phyloP scores from a whole-genome alignment of 495 filamentous ascomycete genomes.

The Penicillium parvum region DNA sequence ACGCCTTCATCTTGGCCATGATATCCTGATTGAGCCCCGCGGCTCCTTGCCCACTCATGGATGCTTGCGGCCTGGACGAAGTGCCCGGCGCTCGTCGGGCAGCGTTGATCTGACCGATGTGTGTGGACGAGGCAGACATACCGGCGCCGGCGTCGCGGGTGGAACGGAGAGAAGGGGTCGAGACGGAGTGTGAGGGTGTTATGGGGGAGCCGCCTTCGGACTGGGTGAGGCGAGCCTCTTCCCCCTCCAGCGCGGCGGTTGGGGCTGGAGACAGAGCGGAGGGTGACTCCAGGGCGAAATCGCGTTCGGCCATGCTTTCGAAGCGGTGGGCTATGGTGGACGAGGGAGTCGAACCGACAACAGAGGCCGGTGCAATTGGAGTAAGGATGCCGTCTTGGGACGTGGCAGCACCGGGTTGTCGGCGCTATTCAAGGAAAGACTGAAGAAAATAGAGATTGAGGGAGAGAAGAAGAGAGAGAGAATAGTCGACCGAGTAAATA shows the following conservation, averaged over 20 bases:
- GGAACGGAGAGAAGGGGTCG: slow-evolving; percentile 27
- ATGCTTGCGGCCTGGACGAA: slow-evolving; percentile 46
- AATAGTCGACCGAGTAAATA: slow-evolving; percentile 7
- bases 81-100: slow-evolving; percentile 53
- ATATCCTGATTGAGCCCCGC: slow-evolving; percentile 71
- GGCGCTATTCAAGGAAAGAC: slow-evolving; percentile 8
- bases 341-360: slow-evolving; percentile 17
- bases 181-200: slow-evolving; percentile 9
- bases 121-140: slow-evolving; percentile 74
- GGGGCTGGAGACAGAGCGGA: too few species aligned
- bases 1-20: slow-evolving; percentile 74
- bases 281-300: slow-evolving; percentile 13
- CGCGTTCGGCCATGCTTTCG: slow-evolving; percentile 14
- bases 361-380: slow-evolving; percentile 23
- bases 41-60: slow-evolving; percentile 51
- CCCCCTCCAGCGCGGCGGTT: too few species aligned
- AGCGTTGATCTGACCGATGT: slow-evolving; percentile 75
- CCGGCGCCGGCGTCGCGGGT: slow-evolving; percentile 31
- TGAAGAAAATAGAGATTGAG: background rate
- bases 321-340: slow-evolving; percentile 8
- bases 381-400: slow-evolving; percentile 20
- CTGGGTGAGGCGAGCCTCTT: too few species aligned
- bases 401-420: slow-evolving; percentile 10
- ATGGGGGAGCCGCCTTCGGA: slow-evolving; percentile 13
- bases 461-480: background rate